Conservation (phyloP, 495 filamentous ascomycete genomes). For the Trichodelitschia bisporula region DNA sequence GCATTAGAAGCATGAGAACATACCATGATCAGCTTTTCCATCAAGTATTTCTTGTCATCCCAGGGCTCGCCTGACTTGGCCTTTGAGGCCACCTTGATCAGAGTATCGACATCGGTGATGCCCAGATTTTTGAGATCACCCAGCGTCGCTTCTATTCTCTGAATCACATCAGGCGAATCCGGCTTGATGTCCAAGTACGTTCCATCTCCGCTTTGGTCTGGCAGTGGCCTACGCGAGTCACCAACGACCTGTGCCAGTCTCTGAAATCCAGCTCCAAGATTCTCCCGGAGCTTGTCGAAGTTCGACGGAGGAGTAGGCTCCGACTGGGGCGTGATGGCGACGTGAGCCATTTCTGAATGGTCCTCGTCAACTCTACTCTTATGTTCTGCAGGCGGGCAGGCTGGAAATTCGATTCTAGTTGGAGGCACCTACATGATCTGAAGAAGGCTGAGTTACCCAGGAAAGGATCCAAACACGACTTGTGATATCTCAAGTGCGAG, state of each 20-base stretch:
- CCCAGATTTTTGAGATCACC: slow-evolving; percentile 17
- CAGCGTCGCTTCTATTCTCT: slow-evolving; percentile 6
- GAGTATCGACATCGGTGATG: slow-evolving; percentile 19
- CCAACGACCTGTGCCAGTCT: slow-evolving; percentile 7
- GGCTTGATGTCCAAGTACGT: slow-evolving; percentile 14
- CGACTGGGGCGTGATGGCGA: background rate
- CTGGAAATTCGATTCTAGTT: too few species aligned
- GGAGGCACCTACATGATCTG: too few species aligned
- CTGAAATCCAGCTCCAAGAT: slow-evolving; percentile 8
- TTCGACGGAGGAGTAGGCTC: slow-evolving; percentile 1
- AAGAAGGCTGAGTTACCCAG: too few species aligned
- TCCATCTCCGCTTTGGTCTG: slow-evolving; percentile 16
- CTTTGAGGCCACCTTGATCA: slow-evolving; percentile 18
- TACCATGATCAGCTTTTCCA: slow-evolving; percentile 28
- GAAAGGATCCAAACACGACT: too few species aligned
- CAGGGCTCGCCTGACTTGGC: slow-evolving; percentile 9
- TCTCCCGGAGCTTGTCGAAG: slow-evolving; percentile 7
- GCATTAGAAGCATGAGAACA: slow-evolving; percentile 3
- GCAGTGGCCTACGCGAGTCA: slow-evolving; percentile 9
- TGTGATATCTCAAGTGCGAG: too few species aligned
- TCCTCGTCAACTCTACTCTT: too few species aligned
- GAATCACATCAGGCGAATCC: slow-evolving; percentile 5
- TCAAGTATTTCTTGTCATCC: slow-evolving; percentile 26
- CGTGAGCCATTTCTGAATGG: too few species aligned
- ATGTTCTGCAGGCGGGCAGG: too few species aligned